Conservation (phyloP, 192 early-diverging fungal species). For the Backusella morwellensis region DNA sequence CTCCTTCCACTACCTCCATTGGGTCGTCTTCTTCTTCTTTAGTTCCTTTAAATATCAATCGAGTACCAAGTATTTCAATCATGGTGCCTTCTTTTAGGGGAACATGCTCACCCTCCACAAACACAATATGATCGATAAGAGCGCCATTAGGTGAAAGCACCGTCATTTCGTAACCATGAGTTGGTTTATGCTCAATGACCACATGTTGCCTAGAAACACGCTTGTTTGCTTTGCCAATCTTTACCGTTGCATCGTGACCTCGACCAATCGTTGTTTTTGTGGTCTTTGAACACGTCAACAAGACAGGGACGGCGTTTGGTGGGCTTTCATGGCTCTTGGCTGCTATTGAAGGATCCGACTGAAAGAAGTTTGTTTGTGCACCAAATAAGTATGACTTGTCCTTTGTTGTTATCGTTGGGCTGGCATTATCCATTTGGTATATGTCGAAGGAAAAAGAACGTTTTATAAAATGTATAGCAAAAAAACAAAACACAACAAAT, state of each 20-base stretch:
- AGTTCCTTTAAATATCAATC: slow-evolving; percentile 15
- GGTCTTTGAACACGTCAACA: slow-evolving; percentile 27
- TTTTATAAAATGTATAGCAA: neutral
- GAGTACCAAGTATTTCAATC: slow-evolving; percentile 22
- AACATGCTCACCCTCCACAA: slow-evolving; percentile 29
- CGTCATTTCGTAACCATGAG: slow-evolving; percentile 31
- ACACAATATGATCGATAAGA: slow-evolving; percentile 38
- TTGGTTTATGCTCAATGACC: slow-evolving; percentile 34
- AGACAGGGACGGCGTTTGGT: slow-evolving; percentile 15
- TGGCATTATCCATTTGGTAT: neutral
- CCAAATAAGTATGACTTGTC: slow-evolving; percentile 10
- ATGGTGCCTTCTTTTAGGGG: slow-evolving; percentile 13
- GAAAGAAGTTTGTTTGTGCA: slow-evolving; percentile 17
- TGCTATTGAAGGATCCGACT: slow-evolving; percentile 10
- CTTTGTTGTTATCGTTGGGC: neutral
- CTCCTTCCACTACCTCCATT: neutral
- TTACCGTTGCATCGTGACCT: slow-evolving; percentile 42
- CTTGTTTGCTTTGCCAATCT: slow-evolving; percentile 43
- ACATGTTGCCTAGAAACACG: slow-evolving; percentile 47
- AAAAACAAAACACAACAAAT: slow-evolving; percentile 7
- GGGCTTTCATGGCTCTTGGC: slow-evolving; percentile 2
- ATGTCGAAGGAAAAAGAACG: neutral
- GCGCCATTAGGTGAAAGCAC: slow-evolving; percentile 44
- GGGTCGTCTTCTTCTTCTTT: neutral
- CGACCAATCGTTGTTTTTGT: slow-evolving; percentile 37